Evolutionary conservation across 2,329 filamentous ascomycete species (phyloP).

Genomic region (Fusarium graminum): DNA sequence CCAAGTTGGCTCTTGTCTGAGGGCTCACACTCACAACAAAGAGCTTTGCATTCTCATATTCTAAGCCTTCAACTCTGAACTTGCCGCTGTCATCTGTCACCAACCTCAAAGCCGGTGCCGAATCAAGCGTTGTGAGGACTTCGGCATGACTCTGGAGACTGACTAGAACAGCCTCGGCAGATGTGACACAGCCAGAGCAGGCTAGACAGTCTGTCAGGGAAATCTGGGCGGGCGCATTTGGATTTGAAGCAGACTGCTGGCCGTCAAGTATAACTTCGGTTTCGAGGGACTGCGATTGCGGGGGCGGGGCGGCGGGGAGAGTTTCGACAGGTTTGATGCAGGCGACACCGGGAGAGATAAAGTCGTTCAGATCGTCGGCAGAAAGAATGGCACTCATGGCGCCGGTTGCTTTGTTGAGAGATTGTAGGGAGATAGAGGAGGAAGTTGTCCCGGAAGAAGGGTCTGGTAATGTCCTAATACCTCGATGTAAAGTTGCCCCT

Average conservation of each 20-base stretch:
- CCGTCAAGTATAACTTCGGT: slow-evolving; percentile 97
- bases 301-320: slow-evolving; percentile 71
- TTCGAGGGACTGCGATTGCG: slow-evolving; percentile 57
- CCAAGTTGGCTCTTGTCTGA: slow-evolving; percentile 89
- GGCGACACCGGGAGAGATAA: slow-evolving; percentile 96
- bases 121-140: slow-evolving; percentile 85
- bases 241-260: slow-evolving; percentile 68
- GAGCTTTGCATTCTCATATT: slow-evolving; percentile 74
- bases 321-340: slow-evolving; percentile 99
- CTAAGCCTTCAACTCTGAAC: slow-evolving; percentile 63
- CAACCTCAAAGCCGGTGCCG: slow-evolving; percentile 65
- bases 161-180: slow-evolving; percentile 96
- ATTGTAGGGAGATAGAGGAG: neutral
- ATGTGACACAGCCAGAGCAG: slow-evolving; percentile 97
- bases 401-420: slow-evolving; percentile 27
- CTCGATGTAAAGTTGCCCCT: slow-evolving; percentile 15
- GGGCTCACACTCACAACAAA: slow-evolving; percentile 95
- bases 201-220: slow-evolving; percentile 97
- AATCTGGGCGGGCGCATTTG: slow-evolving; percentile 84
- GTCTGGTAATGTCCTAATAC: neutral
- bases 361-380: slow-evolving; percentile 97
- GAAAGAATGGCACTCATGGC: slow-evolving; percentile 97
- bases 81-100: slow-evolving; percentile 51
- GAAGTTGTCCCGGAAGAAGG: neutral
- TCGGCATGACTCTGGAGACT: slow-evolving; percentile 94